Percentiles rank a stretch among this genome's conserved stretches.
These are phyloP conservation scores for Mimosa pudica DNA, from an alignment of 306 rosid species.

Conservation along the genomic window DNA sequence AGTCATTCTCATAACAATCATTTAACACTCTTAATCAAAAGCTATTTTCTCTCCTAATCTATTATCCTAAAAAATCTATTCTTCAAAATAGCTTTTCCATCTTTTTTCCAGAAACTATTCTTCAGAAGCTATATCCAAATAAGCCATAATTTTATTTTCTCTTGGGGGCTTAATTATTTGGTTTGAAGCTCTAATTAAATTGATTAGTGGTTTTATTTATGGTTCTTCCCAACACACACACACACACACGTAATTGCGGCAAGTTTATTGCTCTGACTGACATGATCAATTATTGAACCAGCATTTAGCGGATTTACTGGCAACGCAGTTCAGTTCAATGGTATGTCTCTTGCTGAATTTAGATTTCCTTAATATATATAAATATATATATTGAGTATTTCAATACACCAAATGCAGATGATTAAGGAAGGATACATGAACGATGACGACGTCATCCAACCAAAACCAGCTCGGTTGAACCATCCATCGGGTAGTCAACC, in stretches of 20 bases:
- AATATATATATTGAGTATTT: neutral
- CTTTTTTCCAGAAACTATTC: too few species aligned
- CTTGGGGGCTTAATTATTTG: neutral
- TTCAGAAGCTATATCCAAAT: too few species aligned
- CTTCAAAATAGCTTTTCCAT: too few species aligned
- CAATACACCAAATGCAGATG: constrained; percentile 56
- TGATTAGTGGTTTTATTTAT: neutral
- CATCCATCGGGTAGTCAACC: constrained; percentile 56
- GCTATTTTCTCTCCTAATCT: too few species aligned
- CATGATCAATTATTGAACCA: constrained; percentile 50
- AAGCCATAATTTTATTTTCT: constrained; percentile 7
- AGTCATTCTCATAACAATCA: too few species aligned
- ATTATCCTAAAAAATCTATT: too few species aligned
- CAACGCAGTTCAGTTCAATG: constrained; percentile 63
- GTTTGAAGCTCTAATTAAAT: neutral
- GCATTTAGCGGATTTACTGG: constrained; percentile 90
- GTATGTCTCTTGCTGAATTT: constrained; percentile 51
- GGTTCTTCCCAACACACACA: neutral
- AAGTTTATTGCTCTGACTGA: constrained; percentile 42
- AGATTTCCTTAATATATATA: neutral
- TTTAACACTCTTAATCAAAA: too few species aligned
- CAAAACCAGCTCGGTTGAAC: constrained; percentile 54
- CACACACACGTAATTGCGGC: neutral
- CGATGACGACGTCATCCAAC: constrained; percentile 59
- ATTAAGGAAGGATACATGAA: constrained; percentile 61